Evolutionary conservation across 768 basidiomycete species (phyloP).

Genomic region (Trametes maxima): DNA sequence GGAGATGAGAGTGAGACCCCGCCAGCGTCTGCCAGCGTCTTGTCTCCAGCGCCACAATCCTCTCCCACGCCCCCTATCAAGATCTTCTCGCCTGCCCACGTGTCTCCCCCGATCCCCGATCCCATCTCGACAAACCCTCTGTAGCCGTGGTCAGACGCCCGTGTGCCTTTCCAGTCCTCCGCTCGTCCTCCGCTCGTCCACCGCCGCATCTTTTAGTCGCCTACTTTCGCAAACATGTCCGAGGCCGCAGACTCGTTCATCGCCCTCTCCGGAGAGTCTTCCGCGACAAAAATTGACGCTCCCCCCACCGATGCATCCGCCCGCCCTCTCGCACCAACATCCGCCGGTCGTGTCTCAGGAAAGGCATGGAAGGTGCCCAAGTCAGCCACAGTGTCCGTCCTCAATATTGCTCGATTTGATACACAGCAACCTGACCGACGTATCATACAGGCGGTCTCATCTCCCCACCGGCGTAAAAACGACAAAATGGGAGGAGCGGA

Average conservation of each 20-base stretch:
- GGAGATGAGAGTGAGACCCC: not conserved
- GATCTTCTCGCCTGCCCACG: constrained; percentile 6
- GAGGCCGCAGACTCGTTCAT: not conserved
- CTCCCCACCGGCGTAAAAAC: constrained; percentile 66
- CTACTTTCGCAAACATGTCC: constrained; percentile 7
- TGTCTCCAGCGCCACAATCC: not conserved
- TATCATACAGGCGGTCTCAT: constrained; percentile 60
- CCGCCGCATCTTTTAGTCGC: not conserved
- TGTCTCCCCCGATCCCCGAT: constrained; percentile 6
- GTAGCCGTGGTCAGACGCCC: constrained; percentile 1
- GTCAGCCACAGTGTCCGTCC: constrained; percentile 54
- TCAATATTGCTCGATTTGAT: constrained; percentile 49
- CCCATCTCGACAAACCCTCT: constrained; percentile 5
- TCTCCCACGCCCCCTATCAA: not conserved
- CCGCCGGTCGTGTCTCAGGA: constrained; percentile 67
- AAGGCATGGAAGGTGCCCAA: constrained; percentile 44
- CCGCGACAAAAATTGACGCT: not conserved
- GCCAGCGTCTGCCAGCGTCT: too few relatives aligned
- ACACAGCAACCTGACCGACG: constrained; percentile 3
- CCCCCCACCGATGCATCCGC: constrained; percentile 2
- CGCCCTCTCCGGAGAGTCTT: not conserved
- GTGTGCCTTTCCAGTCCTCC: not conserved
- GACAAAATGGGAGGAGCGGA: constrained; percentile 67
- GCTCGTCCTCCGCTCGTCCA: constrained; percentile 1
- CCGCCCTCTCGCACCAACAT: constrained; percentile 50